A percentile compares a stretch with the other conserved stretches of the same genome.
Conservation (phyloP, 2,329 filamentous ascomycete genomes). For the Malbranchea zuffiana region DNA sequence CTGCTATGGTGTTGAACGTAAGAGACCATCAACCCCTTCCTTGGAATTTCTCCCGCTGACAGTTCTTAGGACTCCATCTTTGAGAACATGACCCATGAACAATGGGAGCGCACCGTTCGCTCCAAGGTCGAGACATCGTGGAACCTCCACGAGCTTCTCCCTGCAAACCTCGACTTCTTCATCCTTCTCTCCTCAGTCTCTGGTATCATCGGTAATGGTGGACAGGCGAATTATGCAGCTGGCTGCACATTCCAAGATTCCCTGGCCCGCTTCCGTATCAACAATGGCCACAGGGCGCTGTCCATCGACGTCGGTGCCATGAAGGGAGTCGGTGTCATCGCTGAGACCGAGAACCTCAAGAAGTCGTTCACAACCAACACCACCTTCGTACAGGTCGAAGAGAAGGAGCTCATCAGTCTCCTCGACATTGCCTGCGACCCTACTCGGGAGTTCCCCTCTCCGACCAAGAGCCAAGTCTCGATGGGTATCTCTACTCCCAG, state of each 20-base stretch:
- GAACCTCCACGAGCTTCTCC: slow-evolving; percentile 23
- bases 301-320: slow-evolving; percentile 7
- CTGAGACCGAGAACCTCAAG: too few relatives aligned
- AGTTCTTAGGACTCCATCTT: slow-evolving; percentile 21
- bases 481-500: background rate
- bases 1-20: slow-evolving; percentile 23
- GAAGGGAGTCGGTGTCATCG: slow-evolving; percentile 6
- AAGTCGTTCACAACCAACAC: too few relatives aligned
- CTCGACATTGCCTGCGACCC: slow-evolving; percentile 1
- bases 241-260: slow-evolving; percentile 28
- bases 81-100: slow-evolving; percentile 26
- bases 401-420: background rate
- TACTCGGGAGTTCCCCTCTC: background rate
- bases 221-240: slow-evolving; percentile 27
- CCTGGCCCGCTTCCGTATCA: slow-evolving; percentile 8
- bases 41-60: too few relatives aligned
- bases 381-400: too few relatives aligned
- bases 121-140: slow-evolving; percentile 27
- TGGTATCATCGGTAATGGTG: slow-evolving; percentile 23
- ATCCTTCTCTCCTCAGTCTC: slow-evolving; percentile 30
- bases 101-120: slow-evolving; percentile 23
- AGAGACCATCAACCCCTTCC: background rate
- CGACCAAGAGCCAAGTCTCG: background rate
- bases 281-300: background rate
- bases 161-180: slow-evolving; percentile 32